These are phyloP conservation scores for Phytopythium cucurbitacearum DNA, from an alignment of 352 stramenopile species.

Conservation along the genomic window DNA sequence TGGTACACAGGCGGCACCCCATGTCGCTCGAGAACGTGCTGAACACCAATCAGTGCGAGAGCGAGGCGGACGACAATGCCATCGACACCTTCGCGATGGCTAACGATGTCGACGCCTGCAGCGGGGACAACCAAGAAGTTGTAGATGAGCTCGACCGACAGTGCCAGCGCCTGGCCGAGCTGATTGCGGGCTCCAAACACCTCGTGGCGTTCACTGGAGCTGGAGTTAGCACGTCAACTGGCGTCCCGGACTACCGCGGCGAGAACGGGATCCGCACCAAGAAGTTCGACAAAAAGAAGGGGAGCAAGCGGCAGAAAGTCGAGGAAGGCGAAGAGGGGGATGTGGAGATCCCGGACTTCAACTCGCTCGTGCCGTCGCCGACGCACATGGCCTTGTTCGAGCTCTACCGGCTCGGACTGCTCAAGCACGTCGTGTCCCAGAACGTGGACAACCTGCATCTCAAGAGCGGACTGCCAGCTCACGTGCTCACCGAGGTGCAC, in stretches of 20 bases:
- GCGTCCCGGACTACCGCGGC: conserved; percentile 79
- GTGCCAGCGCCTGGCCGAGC: conserved; percentile 48
- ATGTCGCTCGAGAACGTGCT: conserved; percentile 15
- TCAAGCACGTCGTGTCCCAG: conserved; percentile 81
- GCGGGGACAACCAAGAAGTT: conserved; percentile 4
- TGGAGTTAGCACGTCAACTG: conserved; percentile 74
- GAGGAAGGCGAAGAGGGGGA: conserved; percentile 15
- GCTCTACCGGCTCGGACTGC: conserved; percentile 59
- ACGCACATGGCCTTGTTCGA: conserved; percentile 82
- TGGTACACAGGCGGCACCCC: conserved; percentile 17
- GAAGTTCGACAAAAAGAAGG: conserved; percentile 28
- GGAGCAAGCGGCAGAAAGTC: conserved; percentile 18
- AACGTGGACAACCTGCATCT: conserved; percentile 84
- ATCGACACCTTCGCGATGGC: conserved; percentile 2
- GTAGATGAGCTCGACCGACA: conserved; percentile 39
- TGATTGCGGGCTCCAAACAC: conserved; percentile 59
- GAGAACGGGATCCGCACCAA: conserved; percentile 76
- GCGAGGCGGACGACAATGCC: conserved; percentile 2
- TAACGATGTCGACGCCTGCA: conserved; percentile 3
- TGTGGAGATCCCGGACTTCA: conserved; percentile 48
- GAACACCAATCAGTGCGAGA: conserved; percentile 7
- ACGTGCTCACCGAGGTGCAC: conserved; percentile 67
- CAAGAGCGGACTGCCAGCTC: conserved; percentile 66
- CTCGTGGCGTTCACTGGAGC: conserved; percentile 80
- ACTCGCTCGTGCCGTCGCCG: conserved; percentile 60